Evolutionary conservation across 2,329 filamentous ascomycete species (phyloP).

Genomic region (Fusarium sp.): DNA sequence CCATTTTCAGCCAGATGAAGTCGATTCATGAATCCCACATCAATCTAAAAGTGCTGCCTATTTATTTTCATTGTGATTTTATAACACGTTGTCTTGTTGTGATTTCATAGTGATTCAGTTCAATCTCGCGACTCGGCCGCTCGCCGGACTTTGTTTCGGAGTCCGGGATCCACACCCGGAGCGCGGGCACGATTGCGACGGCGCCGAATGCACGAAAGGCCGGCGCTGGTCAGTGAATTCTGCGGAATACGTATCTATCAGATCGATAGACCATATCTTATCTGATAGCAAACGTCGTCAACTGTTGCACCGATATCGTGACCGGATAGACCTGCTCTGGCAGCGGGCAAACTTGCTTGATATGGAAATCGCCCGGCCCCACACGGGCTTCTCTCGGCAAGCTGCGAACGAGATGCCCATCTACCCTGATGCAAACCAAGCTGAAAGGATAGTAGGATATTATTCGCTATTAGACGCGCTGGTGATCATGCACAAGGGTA

Average conservation of each 20-base stretch:
- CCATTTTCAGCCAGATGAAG: conserved; percentile 2
- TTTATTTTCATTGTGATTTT: background rate
- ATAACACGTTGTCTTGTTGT: background rate
- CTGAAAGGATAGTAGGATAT: background rate
- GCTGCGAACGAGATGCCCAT: background rate
- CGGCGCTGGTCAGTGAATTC: conserved; percentile 6
- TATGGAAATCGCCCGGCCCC: conserved; percentile 20
- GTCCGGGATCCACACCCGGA: conserved; percentile 28
- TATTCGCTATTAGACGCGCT: background rate
- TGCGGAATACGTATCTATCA: background rate
- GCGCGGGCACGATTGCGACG: background rate
- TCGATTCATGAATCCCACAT: background rate
- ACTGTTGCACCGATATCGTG: background rate
- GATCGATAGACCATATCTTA: background rate
- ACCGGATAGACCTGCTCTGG: background rate
- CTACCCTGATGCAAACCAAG: background rate
- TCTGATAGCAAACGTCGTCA: background rate
- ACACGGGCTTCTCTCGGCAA: background rate
- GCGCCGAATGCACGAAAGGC: background rate
- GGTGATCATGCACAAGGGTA: background rate
- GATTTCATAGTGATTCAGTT: conserved; percentile 1
- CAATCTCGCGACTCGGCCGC: background rate
- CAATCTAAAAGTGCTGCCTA: background rate
- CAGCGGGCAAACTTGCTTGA: conserved; percentile 2
- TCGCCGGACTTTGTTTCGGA: conserved; percentile 19